phyloP scores from a whole-genome alignment of 208 protist genomes.

The Leptomonas seymouri region DNA sequence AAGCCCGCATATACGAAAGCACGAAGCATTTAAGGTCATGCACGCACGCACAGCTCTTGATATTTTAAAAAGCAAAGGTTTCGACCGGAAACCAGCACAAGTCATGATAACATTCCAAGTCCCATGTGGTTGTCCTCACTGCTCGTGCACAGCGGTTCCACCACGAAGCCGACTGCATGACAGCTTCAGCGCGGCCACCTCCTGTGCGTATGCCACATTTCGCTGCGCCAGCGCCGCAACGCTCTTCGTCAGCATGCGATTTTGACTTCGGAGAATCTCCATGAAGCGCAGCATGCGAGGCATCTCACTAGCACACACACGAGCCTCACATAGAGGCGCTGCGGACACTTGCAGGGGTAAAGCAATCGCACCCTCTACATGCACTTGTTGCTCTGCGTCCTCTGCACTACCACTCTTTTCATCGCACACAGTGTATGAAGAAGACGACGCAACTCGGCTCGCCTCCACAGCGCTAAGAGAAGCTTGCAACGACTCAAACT shows the following conservation, averaged over 20 bases:
- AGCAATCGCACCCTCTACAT: no score
- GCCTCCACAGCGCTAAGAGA: neutral
- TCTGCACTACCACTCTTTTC: no score
- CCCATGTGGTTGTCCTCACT: neutral
- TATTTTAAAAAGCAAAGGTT: no score
- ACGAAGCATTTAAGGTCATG: no score
- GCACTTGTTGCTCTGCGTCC: no score
- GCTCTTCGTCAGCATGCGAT: constrained; percentile 33
- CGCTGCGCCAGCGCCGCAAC: constrained; percentile 28
- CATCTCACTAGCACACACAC: neutral
- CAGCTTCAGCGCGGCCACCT: constrained; percentile 33
- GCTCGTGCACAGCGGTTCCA: neutral
- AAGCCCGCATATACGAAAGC: no score
- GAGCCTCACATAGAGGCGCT: neutral
- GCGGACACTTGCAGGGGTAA: neutral
- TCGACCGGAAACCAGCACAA: no score
- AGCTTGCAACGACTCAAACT: neutral
- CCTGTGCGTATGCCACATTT: constrained; percentile 31
- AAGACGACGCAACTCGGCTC: neutral
- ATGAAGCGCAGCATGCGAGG: constrained; percentile 7
- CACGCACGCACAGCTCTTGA: no score
- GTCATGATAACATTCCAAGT: neutral
- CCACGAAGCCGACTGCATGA: constrained; percentile 7
- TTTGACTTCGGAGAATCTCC: constrained; percentile 33
- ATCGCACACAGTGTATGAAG: neutral